phyloP scores from a whole-genome alignment of 2,329 filamentous ascomycete species.

The Neofusicoccum cordaticola region DNA sequence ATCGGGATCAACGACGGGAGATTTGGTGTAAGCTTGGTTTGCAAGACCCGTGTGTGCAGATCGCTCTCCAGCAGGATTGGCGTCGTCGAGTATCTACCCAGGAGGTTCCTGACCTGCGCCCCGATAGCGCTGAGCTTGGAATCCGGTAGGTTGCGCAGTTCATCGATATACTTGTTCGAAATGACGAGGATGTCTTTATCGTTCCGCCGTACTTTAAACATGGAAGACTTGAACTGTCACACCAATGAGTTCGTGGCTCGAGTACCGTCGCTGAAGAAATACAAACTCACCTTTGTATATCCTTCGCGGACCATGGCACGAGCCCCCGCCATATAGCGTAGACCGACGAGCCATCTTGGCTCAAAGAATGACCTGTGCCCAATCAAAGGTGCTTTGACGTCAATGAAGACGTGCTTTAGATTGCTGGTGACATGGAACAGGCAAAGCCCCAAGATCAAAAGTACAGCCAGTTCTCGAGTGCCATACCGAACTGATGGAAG shows the following conservation, averaged over 20 bases:
- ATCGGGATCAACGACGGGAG: too few relatives aligned
- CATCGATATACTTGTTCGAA: constrained; percentile 17
- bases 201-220: constrained; percentile 7
- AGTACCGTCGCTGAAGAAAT: too few relatives aligned
- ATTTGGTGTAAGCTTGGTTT: too few relatives aligned
- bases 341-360: background rate
- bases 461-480: too few relatives aligned
- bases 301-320: background rate
- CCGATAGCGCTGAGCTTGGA: constrained; percentile 12
- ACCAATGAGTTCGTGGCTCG: background rate
- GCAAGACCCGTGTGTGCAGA: too few relatives aligned
- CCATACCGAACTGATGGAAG: too few relatives aligned
- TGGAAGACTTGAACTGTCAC: constrained; percentile 10
- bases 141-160: constrained; percentile 15
- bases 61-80: background rate
- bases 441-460: too few relatives aligned
- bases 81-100: background rate
- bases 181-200: constrained; percentile 14
- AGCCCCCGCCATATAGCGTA: background rate
- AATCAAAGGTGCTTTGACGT: too few relatives aligned
- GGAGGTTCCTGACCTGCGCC: constrained; percentile 6
- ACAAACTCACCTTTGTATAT: background rate
- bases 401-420: too few relatives aligned
- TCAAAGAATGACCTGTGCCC: background rate
- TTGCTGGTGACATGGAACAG: too few relatives aligned